Evolutionary conservation across 805 yeast species (phyloP).

Genomic region (Debaryomyces prosopidis): DNA sequence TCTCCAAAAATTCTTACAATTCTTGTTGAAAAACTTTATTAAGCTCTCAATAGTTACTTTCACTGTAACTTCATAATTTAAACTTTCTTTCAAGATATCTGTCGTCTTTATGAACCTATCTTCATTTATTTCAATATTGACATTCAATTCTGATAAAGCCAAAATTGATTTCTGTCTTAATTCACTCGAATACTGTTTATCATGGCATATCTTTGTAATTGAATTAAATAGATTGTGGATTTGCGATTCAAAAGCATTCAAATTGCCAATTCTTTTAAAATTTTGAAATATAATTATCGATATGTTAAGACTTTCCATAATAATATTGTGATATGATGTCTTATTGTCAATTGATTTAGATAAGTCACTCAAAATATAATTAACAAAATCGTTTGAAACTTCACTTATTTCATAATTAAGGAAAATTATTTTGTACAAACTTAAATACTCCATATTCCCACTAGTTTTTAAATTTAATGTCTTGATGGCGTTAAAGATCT

Average conservation of each 20-base stretch:
- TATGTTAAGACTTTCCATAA: conserved; percentile 28
- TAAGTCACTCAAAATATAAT: conserved; percentile 24
- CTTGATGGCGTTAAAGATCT: conserved; percentile 16
- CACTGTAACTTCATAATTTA: conserved; percentile 26
- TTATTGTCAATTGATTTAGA: conserved; percentile 21
- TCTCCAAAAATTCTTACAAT: conserved; percentile 12
- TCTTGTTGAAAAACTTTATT: conserved; percentile 13
- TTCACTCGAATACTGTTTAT: conserved; percentile 29
- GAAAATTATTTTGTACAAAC: conserved; percentile 26
- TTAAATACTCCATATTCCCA: conserved; percentile 26
- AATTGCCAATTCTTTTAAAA: conserved; percentile 7
- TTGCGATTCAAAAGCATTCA: not conserved
- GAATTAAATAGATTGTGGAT: conserved; percentile 14
- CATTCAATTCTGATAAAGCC: conserved; percentile 22
- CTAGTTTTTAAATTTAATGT: conserved; percentile 19
- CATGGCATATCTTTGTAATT: conserved; percentile 17
- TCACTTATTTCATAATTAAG: conserved; percentile 11
- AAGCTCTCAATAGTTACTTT: conserved; percentile 27
- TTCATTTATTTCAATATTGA: conserved; percentile 8
- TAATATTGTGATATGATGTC: conserved; percentile 25
- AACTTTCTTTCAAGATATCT: conserved; percentile 20
- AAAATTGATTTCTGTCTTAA: conserved; percentile 25
- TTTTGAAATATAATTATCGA: conserved; percentile 17
- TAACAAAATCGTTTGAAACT: conserved; percentile 18
- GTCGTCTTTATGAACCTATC: conserved; percentile 8